Percentiles rank a stretch among this genome's conserved stretches.
Evolutionary conservation across 345 rosid species (phyloP).

Genomic region (Adansonia digitata): DNA sequence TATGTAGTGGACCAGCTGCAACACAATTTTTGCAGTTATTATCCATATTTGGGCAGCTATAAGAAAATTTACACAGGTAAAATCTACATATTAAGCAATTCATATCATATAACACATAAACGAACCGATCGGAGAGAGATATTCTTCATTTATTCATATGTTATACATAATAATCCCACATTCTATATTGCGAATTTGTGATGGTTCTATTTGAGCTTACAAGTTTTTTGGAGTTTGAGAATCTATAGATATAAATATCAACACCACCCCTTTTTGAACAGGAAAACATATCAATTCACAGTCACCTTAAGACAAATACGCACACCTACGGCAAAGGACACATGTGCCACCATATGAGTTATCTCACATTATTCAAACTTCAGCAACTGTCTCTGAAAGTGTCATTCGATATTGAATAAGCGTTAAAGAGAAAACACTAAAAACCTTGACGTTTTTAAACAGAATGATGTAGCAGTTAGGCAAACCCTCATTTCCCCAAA

Average conservation of each 20-base stretch:
- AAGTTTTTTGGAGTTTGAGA: background rate
- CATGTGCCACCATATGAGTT: background rate
- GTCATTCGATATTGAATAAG: background rate
- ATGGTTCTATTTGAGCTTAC: background rate
- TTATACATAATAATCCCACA: background rate
- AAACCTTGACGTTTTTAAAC: background rate
- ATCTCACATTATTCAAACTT: background rate
- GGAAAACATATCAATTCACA: background rate
- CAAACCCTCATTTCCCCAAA: background rate
- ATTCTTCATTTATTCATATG: background rate
- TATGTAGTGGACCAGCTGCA: slow-evolving; percentile 90
- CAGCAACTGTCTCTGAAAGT: background rate
- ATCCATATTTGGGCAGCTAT: background rate
- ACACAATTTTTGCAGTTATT: slow-evolving; percentile 23
- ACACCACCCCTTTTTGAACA: background rate
- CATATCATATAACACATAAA: background rate
- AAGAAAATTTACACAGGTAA: background rate
- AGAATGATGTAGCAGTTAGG: background rate
- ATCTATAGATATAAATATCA: background rate
- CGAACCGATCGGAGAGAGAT: background rate
- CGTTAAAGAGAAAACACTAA: background rate
- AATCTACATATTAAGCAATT: background rate
- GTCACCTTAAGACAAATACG: background rate
- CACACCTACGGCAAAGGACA: background rate
- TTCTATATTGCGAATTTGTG: background rate